Conservation (phyloP, 2,329 filamentous ascomycete genomes). For the Thielaviopsis ethacetica region DNA sequence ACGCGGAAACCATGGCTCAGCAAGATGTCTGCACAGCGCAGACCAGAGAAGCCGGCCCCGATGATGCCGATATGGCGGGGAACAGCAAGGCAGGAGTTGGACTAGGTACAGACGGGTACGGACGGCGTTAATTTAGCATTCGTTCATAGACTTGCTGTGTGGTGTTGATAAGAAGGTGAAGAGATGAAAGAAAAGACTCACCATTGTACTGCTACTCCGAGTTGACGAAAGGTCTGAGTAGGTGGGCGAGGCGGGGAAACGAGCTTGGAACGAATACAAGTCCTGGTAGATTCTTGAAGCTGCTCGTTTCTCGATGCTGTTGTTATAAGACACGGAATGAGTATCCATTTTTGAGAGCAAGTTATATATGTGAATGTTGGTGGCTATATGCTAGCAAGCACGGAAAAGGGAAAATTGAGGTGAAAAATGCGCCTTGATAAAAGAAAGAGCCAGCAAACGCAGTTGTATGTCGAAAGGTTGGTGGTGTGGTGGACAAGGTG, state of each 20-base stretch:
- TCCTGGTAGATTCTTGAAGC: constrained; percentile 9
- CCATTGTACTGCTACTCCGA: constrained; percentile 5
- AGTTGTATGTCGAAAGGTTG: background rate
- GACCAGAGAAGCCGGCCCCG: constrained; percentile 52
- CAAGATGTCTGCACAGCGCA: constrained; percentile 55
- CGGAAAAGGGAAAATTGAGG: background rate
- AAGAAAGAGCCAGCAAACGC: background rate
- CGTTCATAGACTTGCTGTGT: no score
- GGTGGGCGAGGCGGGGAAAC: background rate
- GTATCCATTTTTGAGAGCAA: constrained; percentile 8
- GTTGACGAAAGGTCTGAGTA: constrained; percentile 4
- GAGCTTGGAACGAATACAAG: constrained; percentile 8
- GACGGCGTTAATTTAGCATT: no score
- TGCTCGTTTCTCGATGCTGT: constrained; percentile 5
- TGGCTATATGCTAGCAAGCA: background rate
- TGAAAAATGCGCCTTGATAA: background rate
- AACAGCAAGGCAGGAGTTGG: background rate
- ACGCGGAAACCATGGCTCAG: constrained; percentile 48
- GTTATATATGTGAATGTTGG: background rate
- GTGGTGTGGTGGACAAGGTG: background rate
- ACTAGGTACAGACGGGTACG: no score
- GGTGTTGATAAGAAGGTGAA: background rate
- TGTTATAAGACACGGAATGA: constrained; percentile 8
- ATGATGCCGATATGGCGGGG: constrained; percentile 32
- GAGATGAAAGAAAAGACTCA: background rate